These are phyloP conservation scores for Fusarium sp. DNA, from an alignment of 2,329 filamentous ascomycete genomes.

Conservation along the genomic window DNA sequence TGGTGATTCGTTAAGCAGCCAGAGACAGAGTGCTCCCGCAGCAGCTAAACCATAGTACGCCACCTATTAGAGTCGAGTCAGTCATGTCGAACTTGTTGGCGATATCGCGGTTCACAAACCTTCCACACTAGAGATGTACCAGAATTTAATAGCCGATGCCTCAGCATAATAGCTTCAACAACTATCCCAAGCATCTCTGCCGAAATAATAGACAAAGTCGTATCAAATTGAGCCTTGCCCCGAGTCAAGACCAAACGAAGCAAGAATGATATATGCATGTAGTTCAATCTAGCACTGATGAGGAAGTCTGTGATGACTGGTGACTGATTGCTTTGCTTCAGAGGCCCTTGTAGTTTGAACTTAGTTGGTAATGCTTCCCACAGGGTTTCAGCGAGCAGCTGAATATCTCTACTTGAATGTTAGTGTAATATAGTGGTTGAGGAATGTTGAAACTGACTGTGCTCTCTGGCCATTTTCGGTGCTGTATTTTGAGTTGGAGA, in stretches of 20 bases:
- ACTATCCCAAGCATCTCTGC: slow-evolving; percentile 14
- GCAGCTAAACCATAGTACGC: slow-evolving; percentile 22
- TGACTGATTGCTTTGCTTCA: background rate
- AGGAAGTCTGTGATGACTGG: slow-evolving; percentile 16
- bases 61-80: slow-evolving; percentile 1
- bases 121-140: slow-evolving; percentile 21
- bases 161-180: slow-evolving; percentile 13
- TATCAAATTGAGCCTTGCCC: background rate
- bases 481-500: background rate
- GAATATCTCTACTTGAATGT: background rate
- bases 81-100: background rate
- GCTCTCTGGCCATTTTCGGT: background rate
- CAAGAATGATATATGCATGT: slow-evolving; percentile 22
- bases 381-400: background rate
- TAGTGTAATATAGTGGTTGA: background rate
- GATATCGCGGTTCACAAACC: background rate
- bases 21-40: slow-evolving; percentile 8
- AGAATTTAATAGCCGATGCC: slow-evolving; percentile 11
- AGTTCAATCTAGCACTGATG: slow-evolving; percentile 1
- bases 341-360: background rate
- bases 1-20: background rate
- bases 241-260: background rate
- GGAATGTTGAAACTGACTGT: background rate
- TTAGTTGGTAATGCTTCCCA: slow-evolving; percentile 9
- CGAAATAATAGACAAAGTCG: background rate